These are phyloP conservation scores for Saccharomycopsis amapae DNA, from an alignment of 805 yeast genomes.

Conservation along the genomic window DNA sequence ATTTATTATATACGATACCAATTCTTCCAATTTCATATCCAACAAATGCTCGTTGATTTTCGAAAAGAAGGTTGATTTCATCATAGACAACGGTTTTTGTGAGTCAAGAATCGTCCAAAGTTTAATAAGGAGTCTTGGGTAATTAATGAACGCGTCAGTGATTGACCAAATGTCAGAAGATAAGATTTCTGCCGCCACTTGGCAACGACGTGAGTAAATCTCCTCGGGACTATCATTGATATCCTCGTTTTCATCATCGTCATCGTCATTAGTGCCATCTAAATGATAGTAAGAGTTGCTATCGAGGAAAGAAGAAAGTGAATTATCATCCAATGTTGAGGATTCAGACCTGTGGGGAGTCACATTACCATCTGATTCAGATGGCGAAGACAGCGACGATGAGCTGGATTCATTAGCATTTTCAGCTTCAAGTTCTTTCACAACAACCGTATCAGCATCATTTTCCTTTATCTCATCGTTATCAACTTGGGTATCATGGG, in stretches of 20 bases:
- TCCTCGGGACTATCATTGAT: slow-evolving; percentile 33
- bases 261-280: slow-evolving; percentile 23
- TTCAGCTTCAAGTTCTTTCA: slow-evolving; percentile 2
- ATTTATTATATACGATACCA: slow-evolving; percentile 55
- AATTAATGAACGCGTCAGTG: slow-evolving; percentile 83
- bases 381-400: slow-evolving; percentile 1
- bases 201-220: slow-evolving; percentile 40
- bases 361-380: slow-evolving; percentile 3
- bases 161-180: slow-evolving; percentile 92
- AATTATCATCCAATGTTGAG: slow-evolving; percentile 23
- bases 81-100: slow-evolving; percentile 59
- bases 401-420: background rate
- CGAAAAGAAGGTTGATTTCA: slow-evolving; percentile 81
- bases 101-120: slow-evolving; percentile 78
- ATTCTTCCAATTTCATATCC: slow-evolving; percentile 79
- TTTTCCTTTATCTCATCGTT: background rate
- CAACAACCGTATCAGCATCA: background rate
- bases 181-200: slow-evolving; percentile 79
- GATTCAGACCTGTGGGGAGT: background rate
- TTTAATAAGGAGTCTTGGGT: slow-evolving; percentile 51
- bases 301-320: slow-evolving; percentile 71
- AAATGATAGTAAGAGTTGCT: slow-evolving; percentile 58
- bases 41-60: slow-evolving; percentile 84
- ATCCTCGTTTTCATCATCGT: slow-evolving; percentile 13
- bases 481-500: background rate